phyloP scores from a whole-genome alignment of 2,329 filamentous ascomycete genomes.

The Aspergillus felis region DNA sequence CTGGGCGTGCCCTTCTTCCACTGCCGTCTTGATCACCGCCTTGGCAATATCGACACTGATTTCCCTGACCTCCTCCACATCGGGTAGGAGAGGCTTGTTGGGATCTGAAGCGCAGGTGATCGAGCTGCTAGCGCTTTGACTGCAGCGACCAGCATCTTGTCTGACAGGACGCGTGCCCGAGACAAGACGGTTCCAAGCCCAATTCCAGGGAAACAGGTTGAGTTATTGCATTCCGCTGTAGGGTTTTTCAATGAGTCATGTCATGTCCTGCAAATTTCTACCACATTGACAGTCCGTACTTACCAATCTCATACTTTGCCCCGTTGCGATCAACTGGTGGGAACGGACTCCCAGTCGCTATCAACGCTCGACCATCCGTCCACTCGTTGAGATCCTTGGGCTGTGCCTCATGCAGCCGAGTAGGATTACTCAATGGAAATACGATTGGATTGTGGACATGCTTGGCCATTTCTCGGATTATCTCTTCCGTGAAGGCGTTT shows the following conservation, averaged over 20 bases:
- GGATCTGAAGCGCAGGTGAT: conserved; percentile 67
- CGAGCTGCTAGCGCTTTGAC: conserved; percentile 67
- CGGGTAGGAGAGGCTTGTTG: conserved; percentile 66
- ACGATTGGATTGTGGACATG: conserved; percentile 70
- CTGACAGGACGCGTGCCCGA: conserved; percentile 63
- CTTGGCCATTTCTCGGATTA: conserved; percentile 70
- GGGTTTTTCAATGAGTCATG: conserved; percentile 25
- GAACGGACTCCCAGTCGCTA: conserved; percentile 83
- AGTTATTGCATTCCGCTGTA: conserved; percentile 83
- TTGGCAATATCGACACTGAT: conserved; percentile 75
- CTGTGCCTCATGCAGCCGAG: conserved; percentile 74
- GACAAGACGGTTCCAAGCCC: conserved; percentile 74
- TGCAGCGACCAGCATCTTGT: conserved; percentile 78
- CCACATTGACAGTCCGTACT: conserved; percentile 12
- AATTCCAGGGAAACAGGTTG: conserved; percentile 79
- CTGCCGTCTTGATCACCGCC: conserved; percentile 68
- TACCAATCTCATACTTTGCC: conserved; percentile 52
- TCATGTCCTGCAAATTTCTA: conserved; percentile 10
- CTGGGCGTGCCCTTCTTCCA: conserved; percentile 65
- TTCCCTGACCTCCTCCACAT: conserved; percentile 67
- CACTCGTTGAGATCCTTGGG: conserved; percentile 72
- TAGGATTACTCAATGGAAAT: conserved; percentile 82
- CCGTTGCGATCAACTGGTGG: conserved; percentile 62
- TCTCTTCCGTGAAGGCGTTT: conserved; percentile 68
- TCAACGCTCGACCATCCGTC: conserved; percentile 72